A percentile compares a stretch with the other conserved stretches of the same genome.
Conservation (phyloP, 2,329 filamentous ascomycete species). For the Xylariaceae sp. region DNA sequence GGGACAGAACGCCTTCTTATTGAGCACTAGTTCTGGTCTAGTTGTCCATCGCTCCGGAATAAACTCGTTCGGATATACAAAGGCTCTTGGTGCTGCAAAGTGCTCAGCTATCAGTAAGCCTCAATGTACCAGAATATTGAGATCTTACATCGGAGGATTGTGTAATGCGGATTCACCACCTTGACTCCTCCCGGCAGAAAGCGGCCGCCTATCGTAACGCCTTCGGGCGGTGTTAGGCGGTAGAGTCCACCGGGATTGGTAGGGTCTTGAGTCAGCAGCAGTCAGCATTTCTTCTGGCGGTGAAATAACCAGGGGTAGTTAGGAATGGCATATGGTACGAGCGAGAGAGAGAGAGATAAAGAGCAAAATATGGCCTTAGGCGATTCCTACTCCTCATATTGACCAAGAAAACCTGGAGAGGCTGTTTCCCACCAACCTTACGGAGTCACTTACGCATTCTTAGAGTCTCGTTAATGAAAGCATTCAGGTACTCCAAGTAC, state of each 20-base stretch:
- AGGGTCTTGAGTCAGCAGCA: slow-evolving; percentile 12
- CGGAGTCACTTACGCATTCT: slow-evolving; percentile 23
- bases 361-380: no score
- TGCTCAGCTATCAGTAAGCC: not conserved
- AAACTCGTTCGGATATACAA: slow-evolving; percentile 25
- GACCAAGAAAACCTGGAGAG: not conserved
- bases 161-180: slow-evolving; percentile 25
- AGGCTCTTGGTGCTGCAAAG: slow-evolving; percentile 22
- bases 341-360: no score
- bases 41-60: slow-evolving; percentile 32
- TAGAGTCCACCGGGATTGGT: slow-evolving; percentile 26
- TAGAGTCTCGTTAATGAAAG: slow-evolving; percentile 29
- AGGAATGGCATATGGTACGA: no score
- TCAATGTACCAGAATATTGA: not conserved
- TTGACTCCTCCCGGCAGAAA: slow-evolving; percentile 26
- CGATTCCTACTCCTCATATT: no score
- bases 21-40: slow-evolving; percentile 18
- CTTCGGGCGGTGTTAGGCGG: slow-evolving; percentile 22
- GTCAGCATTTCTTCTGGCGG: slow-evolving; percentile 10
- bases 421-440: not conserved
- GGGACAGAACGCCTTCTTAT: slow-evolving; percentile 25
- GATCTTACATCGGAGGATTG: slow-evolving; percentile 25
- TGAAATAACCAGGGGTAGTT: no score
- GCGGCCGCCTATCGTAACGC: slow-evolving; percentile 21
- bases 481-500: slow-evolving; percentile 23